Conservation (phyloP, 768 basidiomycete species). For the Amanita jacksonii region DNA sequence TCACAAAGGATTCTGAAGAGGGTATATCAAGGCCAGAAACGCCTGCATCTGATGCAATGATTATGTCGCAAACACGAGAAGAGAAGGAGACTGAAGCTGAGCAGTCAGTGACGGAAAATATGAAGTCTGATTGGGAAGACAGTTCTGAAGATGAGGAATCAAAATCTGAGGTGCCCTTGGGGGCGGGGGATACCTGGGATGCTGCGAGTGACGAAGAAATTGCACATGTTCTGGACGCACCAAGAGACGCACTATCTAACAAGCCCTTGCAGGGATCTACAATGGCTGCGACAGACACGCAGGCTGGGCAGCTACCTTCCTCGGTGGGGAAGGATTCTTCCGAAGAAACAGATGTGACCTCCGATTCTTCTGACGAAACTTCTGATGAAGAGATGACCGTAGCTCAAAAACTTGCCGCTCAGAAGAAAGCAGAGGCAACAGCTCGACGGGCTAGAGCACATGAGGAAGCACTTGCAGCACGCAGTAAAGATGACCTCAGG, state of each 20-base stretch:
- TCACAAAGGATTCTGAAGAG: constrained; percentile 39
- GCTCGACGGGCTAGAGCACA: constrained; percentile 70
- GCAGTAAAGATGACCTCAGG: constrained; percentile 83
- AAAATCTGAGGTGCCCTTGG: constrained; percentile 16
- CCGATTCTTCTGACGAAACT: constrained; percentile 38
- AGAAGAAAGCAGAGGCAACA: constrained; percentile 79
- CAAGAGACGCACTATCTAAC: no score
- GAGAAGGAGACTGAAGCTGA: constrained; percentile 21
- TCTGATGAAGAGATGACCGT: constrained; percentile 56
- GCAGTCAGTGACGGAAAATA: constrained; percentile 15
- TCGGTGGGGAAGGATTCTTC: constrained; percentile 34
- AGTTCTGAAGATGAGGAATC: constrained; percentile 46
- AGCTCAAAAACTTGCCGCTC: constrained; percentile 55
- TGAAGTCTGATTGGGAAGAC: constrained; percentile 58
- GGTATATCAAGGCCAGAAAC: constrained; percentile 48
- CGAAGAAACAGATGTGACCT: constrained; percentile 31
- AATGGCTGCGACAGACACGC: no score
- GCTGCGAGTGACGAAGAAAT: constrained; percentile 39
- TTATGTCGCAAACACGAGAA: constrained; percentile 19
- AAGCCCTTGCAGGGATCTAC: no score
- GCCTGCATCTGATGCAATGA: constrained; percentile 25
- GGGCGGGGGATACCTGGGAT: constrained; percentile 41
- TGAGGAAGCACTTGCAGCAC: constrained; percentile 76
- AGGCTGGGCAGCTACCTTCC: no score
- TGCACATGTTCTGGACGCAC: no score